phyloP scores from a whole-genome alignment of 1,284 basidiomycete genomes.

The Melampsora abietis-canadensis region DNA sequence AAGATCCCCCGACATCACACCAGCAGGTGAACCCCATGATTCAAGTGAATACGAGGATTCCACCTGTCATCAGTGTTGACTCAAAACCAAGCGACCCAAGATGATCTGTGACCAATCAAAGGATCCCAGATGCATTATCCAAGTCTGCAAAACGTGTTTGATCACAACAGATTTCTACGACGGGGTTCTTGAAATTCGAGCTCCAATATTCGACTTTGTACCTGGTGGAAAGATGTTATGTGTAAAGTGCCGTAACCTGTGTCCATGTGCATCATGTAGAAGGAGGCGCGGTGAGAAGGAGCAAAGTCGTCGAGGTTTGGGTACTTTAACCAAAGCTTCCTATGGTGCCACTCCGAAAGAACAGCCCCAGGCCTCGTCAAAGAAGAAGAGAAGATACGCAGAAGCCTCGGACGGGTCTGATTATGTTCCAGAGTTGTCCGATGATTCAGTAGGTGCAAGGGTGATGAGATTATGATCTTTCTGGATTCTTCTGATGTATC shows the following conservation, averaged over 20 bases:
- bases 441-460: too few species aligned
- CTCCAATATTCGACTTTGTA: conserved; percentile 36
- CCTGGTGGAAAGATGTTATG: conserved; percentile 40
- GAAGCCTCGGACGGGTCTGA: too few species aligned
- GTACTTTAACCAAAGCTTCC: conserved; percentile 13
- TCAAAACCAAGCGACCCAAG: conserved; percentile 38
- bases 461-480: too few species aligned
- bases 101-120: conserved; percentile 43
- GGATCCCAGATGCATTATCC: conserved; percentile 32
- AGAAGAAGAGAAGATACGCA: background rate
- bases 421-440: too few species aligned
- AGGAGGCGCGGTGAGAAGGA: conserved; percentile 17
- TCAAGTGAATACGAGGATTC: too few species aligned
- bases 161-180: conserved; percentile 17
- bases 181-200: conserved; percentile 26
- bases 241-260: conserved; percentile 35
- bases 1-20: too few species aligned
- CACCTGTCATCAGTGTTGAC: conserved; percentile 38
- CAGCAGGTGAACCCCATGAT: too few species aligned
- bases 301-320: conserved; percentile 17
- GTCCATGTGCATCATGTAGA: conserved; percentile 40
- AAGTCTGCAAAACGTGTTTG: too few species aligned
- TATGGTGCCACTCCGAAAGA: conserved; percentile 20
- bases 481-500: too few species aligned
- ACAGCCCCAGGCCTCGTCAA: background rate